phyloP scores from a whole-genome alignment of 2,329 filamentous ascomycete genomes.

The Monilinia polystroma region DNA sequence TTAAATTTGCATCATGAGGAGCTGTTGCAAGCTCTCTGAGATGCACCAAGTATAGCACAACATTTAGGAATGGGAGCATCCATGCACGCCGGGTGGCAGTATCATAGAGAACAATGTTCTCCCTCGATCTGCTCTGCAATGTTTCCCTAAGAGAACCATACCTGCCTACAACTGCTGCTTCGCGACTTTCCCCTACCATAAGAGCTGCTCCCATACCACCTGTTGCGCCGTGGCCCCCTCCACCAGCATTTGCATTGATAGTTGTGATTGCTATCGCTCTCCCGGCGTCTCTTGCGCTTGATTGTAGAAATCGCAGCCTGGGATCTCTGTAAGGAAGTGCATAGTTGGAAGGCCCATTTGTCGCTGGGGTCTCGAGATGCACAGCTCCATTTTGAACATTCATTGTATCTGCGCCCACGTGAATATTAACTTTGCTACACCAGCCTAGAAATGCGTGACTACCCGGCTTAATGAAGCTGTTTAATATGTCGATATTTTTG shows the following conservation, averaged over 20 bases:
- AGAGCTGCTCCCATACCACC: neutral
- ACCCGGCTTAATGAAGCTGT: neutral
- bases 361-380: neutral
- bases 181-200: neutral
- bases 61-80: neutral
- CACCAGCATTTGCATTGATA: neutral
- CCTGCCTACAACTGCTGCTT: neutral
- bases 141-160: neutral
- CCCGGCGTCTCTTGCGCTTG: neutral
- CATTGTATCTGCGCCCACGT: neutral
- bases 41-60: neutral
- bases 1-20: neutral
- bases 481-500: neutral
- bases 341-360: neutral
- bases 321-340: neutral
- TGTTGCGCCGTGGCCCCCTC: neutral
- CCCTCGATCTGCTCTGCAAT: neutral
- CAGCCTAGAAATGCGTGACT: neutral
- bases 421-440: neutral
- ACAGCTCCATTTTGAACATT: neutral
- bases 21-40: neutral
- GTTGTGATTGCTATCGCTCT: neutral
- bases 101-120: conserved; percentile 3
- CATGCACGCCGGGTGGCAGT: neutral
- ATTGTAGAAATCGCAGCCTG: neutral